phyloP scores from a whole-genome alignment of 768 basidiomycete genomes.

The Pleurotus tuber-regium region DNA sequence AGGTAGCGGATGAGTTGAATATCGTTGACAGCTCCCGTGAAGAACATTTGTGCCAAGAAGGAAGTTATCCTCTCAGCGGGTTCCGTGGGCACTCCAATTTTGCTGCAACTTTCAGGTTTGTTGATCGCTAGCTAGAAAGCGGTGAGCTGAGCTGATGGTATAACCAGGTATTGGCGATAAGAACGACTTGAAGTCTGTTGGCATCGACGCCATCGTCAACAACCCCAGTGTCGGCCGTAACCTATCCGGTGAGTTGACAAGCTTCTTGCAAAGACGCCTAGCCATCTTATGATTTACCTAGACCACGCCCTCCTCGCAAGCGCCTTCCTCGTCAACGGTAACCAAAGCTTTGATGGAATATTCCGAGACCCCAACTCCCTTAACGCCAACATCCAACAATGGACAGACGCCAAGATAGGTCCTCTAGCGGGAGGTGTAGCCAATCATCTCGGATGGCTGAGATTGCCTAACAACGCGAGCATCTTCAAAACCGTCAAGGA shows the following conservation, averaged over 20 bases:
- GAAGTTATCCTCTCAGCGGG: constrained; percentile 3
- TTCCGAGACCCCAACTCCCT: neutral
- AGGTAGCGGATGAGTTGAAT: no score
- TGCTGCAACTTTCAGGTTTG: constrained; percentile 2
- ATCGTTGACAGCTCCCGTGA: neutral
- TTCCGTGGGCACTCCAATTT: neutral
- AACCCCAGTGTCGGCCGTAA: constrained; percentile 12
- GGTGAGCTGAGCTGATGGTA: neutral
- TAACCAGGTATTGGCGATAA: neutral
- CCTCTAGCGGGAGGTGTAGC: constrained; percentile 15
- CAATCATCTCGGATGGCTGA: constrained; percentile 21
- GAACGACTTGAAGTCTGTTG: constrained; percentile 10
- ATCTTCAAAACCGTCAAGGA: constrained; percentile 21
- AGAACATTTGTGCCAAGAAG: neutral
- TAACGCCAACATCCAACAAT: constrained; percentile 12
- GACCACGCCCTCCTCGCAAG: constrained; percentile 13
- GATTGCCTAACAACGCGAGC: constrained; percentile 21
- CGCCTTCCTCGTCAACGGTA: constrained; percentile 19
- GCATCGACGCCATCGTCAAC: constrained; percentile 14
- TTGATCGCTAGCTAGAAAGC: neutral
- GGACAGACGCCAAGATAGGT: constrained; percentile 18
- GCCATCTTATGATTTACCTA: neutral
- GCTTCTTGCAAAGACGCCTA: neutral
- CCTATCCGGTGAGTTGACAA: neutral
- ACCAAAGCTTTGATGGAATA: constrained; percentile 15